Evolutionary conservation across 352 stramenopile species (phyloP), one percentile per base, ranked within the genome.

Genomic region (Elongisporangium senticosum): DNA sequence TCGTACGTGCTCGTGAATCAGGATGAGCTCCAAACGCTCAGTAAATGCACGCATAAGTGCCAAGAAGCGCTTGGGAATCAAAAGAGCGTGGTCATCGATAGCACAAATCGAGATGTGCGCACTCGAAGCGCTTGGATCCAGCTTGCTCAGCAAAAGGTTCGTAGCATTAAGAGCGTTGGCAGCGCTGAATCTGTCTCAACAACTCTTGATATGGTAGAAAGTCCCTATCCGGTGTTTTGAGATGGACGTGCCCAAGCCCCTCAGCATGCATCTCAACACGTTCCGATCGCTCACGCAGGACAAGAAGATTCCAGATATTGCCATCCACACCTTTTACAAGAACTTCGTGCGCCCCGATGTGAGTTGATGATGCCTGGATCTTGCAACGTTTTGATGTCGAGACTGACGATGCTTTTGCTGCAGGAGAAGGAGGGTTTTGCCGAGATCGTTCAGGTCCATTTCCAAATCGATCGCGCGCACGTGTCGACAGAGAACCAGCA

Each of bases 281-380:
- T 96, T 90, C 51, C 78, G 87, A 15, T 88, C 75, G 53, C 67
- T 95, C 24, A 90, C 70, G 21, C 71, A 77, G 40, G 60, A 74
- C 53, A 87, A 89, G 49, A 89, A 86, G 60, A 84, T 96, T 37
- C 87, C 87, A 0, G 82, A 88, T 33, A 82, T 96, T 49, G 86
- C 87, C 15, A 95, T 96, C 67, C 86, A 96, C 53, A 79, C 79
- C 22, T 96, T 93, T 65, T 96, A 86, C 67, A 94, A 93, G 62
- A 93, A 86, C 59, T 63, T 86, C 39, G 68, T 85, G 20, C 19
- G 59, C 3, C 85, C 85, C 0, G 63, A 73, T 33, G 73, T 82
- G 48, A 48, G 64, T 64, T 4, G 23, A 26, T 4, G 2, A 19
- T 26, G n/a, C 19, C 28, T 26, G 17, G 5, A 49, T 0, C 10